Base-by-base conservation (phyloP, 2,329 filamentous ascomycete species). In the Aspergillus alliaceus region DNA sequence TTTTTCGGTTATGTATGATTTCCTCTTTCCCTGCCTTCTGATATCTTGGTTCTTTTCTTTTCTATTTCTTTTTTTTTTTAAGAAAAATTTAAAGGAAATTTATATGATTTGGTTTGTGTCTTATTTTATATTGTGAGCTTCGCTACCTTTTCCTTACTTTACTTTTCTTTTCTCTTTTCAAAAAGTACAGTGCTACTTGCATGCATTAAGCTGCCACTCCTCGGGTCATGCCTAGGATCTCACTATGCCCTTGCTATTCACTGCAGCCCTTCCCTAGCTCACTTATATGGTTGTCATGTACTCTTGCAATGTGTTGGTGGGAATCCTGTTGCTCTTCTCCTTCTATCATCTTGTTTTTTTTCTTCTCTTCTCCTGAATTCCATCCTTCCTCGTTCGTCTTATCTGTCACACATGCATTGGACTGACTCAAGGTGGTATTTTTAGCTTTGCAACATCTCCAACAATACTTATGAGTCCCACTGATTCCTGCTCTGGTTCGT, bases 401-500 rank as follows among this genome's bases (percentile, higher is more conserved):
- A n/a, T n/a, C n/a, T n/a, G n/a, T n/a, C n/a, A 46, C 47, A 48
- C 37, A 59, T 53, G 29, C 31, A 39, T 37, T 56, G 52, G 39
- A 51, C 61, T 66, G 51, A 65, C 60, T 39, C 39, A 48, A 35
- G 40, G 61, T 56, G 55, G 56, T 66, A 62, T 64, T 66, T 69
- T 62, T 73, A 84, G 82, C 69, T 85, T 82, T 70, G 77, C 80
- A 60, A 66, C 77, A 61, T 75, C 75, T 59, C 72, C 78, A 67
- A 77, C 79, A 64, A 78, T 83, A 65, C 79, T 83, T 58, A 74
- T 79, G 71, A 78, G 74, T 63, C 75, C 77, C 52, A 67, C 75
- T 53, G 82, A 85, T 73, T 82, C 83, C 59, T 82, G 79, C 56
- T 81, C 79, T 56, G 82, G 82, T 67, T 84, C 79, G 62, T 79